Conservation (phyloP, 1,284 basidiomycete species). For the Lignosus rhinocerotis region DNA sequence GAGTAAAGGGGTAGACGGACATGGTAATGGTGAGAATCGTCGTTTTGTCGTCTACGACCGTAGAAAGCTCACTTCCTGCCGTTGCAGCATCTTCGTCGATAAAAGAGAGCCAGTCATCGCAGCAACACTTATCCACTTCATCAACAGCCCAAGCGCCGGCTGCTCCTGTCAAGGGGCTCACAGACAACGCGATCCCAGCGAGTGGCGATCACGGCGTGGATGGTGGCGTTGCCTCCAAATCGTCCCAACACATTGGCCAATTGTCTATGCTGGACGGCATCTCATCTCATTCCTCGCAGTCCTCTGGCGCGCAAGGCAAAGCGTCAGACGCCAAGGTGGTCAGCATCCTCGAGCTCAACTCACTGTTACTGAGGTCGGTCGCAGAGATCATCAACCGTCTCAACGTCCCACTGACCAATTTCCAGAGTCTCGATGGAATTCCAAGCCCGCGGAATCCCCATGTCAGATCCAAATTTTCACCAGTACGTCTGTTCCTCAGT, state of each 20-base stretch:
- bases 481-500: slow-evolving; percentile 46
- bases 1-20: slow-evolving; percentile 10
- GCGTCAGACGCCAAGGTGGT: slow-evolving; percentile 51
- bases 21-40: neutral
- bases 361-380: slow-evolving; percentile 63
- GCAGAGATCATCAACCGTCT: neutral
- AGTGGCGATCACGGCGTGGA: slow-evolving; percentile 5
- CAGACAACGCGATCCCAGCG: neutral
- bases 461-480: slow-evolving; percentile 51
- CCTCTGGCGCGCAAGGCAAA: slow-evolving; percentile 19
- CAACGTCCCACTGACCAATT: neutral
- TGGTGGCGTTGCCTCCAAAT: neutral
- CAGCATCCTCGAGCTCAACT: slow-evolving; percentile 63
- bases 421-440: slow-evolving; percentile 24
- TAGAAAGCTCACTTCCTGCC: neutral
- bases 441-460: slow-evolving; percentile 50
- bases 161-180: neutral
- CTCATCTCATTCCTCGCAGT: slow-evolving; percentile 13
- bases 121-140: neutral
- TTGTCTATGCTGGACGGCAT: slow-evolving; percentile 7
- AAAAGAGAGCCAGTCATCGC: slow-evolving; percentile 1
- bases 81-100: neutral
- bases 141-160: neutral
- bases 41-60: neutral
- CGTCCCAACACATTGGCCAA: neutral